Evolutionary conservation across 2,329 filamentous ascomycete genomes (phyloP), one percentile per base, ranked within the genome.

Genomic region (Colletotrichum cuscutae): DNA sequence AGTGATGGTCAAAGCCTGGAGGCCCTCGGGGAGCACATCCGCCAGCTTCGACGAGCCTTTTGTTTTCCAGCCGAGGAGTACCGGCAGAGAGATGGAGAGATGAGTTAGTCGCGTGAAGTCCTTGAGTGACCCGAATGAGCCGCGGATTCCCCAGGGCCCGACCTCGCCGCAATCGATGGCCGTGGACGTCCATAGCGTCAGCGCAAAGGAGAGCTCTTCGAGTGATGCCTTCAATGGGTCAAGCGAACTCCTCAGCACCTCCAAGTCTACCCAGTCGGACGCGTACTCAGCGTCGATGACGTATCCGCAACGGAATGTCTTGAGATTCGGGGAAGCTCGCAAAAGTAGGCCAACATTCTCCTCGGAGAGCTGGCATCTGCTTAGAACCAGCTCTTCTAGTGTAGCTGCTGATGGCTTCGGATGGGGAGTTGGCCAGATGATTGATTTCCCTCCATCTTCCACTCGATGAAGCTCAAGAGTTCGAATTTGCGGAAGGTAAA

Each of bases 11-110:
- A 68, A 15, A 15, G 9, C 12, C 7, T 68, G 57, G 11, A 68
- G 22, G 11, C 11, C 37, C 5, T 37, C 58, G 5, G 65, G 65
- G 9, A 68, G 12, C 15, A 68, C 8, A 1, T 68, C 19, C 22
- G 19, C 42, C 15, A 68, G 19, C 6, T 28, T 53, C 5, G 57
- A 2, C 5, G 65, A 28, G 5, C n/a, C 49, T 15, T 54, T 30
- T 5, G 57, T 30, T 22, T 54, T 4, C 65, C 65, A 68, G 9
- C 65, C 57, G 24, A 68, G 65, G n/a, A 68, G 42, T 13, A 62
- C 28, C 11, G 65, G 42, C 9, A 62, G 9, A 6, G 65, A 68
- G 6, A 68, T 46, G 30, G 46, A 7, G 0, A 68, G 42, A 1
- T 46, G 65, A n/a, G 28, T 53, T 5, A 68, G 28, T 8, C 28